Base-by-base conservation (phyloP, 768 basidiomycete species). In the Clavaria fumosa region DNA sequence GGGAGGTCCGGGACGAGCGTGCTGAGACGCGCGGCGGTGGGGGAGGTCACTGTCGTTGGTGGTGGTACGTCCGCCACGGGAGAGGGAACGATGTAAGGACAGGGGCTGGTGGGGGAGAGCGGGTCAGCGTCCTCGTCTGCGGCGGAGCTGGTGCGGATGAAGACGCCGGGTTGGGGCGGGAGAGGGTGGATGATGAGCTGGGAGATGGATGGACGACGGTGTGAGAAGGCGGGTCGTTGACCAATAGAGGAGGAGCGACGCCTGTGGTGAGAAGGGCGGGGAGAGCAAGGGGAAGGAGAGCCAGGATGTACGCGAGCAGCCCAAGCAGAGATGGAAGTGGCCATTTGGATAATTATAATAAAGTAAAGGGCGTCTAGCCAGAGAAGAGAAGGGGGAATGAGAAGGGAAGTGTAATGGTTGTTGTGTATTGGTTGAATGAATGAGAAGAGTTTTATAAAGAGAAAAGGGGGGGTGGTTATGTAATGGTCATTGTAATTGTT, bases 281-380 rank as follows among this genome's bases (percentile, higher is more conserved):
- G 62, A 23, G 62, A 55, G n/a, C 47, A 62, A 4, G 79, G 77
- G 11, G 78, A 61, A 3, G 79, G 78, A 11, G 78, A 74, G 4
- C 78, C 79, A 4, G 79, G 80, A 40, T 76, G 71, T 38, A 83
- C 75, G 44, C 58, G 62, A 14, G 70, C 57, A 4, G 70, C 75
- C 80, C 80, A 84, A 26, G 69, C 45, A 11, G 66, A 49, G 32
- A 82, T 78, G 26, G 62, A 62, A 31, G n/a, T 3, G n/a, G 17
- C 17, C 7, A n/a, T 31, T 31, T n/a, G 7, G n/a, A 31, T n/a
- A n/a, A 7, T 5, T 7, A 31, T 31, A 5, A 7, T 31, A n/a
- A 31, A 31, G 17, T 31, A 31, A 3, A 31, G 3, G 7, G 17
- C n/a, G n/a, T n/a, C n/a, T n/a, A n/a, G n/a, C n/a, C n/a, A n/a